Evolutionary conservation across 176 grass and related monocot genomes (phyloP).

Genomic region (Puya raimondii): DNA sequence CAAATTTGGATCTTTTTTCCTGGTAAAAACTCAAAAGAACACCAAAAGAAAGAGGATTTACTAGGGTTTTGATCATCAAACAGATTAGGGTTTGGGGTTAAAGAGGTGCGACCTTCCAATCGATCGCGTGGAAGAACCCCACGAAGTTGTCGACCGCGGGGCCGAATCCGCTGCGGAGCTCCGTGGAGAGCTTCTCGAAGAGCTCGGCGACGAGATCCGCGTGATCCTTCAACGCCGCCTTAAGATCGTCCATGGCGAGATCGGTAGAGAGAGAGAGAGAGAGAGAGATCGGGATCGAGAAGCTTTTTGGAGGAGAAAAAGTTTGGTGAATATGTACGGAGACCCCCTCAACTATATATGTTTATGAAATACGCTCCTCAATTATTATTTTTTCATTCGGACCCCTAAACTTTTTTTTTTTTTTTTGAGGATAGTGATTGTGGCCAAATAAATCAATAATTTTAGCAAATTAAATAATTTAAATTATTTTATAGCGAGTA

Average conservation of each 20-base stretch:
- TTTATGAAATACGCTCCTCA: too few relatives aligned
- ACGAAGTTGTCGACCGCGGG: constrained; percentile 72
- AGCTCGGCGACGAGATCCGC: constrained; percentile 62
- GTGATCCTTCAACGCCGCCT: constrained; percentile 61
- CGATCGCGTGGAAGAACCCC: constrained; percentile 85
- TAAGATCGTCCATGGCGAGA: constrained; percentile 48
- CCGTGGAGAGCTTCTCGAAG: constrained; percentile 61
- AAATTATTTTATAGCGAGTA: too few relatives aligned
- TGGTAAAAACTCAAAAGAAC: too few relatives aligned
- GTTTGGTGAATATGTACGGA: too few relatives aligned
- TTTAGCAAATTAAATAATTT: too few relatives aligned
- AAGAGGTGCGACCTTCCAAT: constrained; percentile 60
- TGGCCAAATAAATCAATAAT: too few relatives aligned
- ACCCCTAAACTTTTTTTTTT: too few relatives aligned
- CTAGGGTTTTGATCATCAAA: neutral
- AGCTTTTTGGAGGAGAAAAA: too few relatives aligned
- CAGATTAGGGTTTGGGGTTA: neutral
- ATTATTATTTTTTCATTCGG: too few relatives aligned
- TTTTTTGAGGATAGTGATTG: too few relatives aligned
- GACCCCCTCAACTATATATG: too few relatives aligned
- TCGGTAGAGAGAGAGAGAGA: neutral
- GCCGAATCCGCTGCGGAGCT: constrained; percentile 56
- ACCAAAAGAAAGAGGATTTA: neutral
- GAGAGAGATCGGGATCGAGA: neutral
- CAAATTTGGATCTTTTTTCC: too few relatives aligned